phyloP scores from a whole-genome alignment of 768 basidiomycete species.

The Dioszegia crocea region DNA sequence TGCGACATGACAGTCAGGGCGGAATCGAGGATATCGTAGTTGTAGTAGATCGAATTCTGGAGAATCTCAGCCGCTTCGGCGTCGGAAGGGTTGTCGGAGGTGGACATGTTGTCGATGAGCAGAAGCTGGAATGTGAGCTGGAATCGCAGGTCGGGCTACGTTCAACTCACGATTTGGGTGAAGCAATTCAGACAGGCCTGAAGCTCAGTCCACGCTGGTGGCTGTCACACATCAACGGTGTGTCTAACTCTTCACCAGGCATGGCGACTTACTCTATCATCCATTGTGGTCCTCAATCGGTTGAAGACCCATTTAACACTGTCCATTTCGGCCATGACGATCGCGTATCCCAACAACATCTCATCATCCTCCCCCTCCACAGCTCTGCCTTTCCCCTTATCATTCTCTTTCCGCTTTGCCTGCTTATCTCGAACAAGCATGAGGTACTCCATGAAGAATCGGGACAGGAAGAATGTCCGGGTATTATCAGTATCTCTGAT shows the following conservation, averaged over 20 bases:
- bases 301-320: constrained; percentile 88
- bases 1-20: constrained; percentile 69
- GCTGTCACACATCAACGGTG: constrained; percentile 55
- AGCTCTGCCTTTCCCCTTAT: constrained; percentile 18
- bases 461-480: constrained; percentile 75
- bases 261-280: constrained; percentile 68
- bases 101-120: constrained; percentile 78
- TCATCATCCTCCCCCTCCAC: constrained; percentile 6
- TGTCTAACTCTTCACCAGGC: neutral
- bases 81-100: constrained; percentile 56
- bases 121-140: constrained; percentile 55
- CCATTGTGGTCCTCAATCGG: constrained; percentile 81
- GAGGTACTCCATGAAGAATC: constrained; percentile 93
- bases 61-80: constrained; percentile 73
- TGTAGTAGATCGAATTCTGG: constrained; percentile 88
- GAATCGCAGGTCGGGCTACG: too few relatives aligned
- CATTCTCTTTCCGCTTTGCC: neutral
- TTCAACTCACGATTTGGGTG: constrained; percentile 63
- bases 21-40: constrained; percentile 87
- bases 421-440: constrained; percentile 55
- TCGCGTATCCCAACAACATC: constrained; percentile 56
- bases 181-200: constrained; percentile 92
- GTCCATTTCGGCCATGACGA: constrained; percentile 75
- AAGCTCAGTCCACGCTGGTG: constrained; percentile 87
- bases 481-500: constrained; percentile 93